Evolutionary conservation across 2,329 filamentous ascomycete genomes (phyloP).

Genomic region (Verticillium tricorpus): DNA sequence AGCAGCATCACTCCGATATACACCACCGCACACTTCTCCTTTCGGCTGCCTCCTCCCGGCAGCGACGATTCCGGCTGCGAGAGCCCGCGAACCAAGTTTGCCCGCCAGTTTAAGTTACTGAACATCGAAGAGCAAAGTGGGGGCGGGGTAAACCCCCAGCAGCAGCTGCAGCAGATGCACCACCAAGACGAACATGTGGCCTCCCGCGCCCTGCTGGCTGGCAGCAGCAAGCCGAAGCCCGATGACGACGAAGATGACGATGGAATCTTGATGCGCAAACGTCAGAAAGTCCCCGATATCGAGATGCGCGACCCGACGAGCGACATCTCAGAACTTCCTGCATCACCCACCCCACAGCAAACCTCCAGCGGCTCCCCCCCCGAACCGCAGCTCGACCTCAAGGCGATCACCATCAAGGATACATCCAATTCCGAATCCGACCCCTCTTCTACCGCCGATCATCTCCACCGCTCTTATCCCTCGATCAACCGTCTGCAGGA

Average conservation of each 20-base stretch:
- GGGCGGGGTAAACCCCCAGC: conserved; percentile 34
- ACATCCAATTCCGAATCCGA: conserved; percentile 12
- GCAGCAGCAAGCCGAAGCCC: conserved; percentile 19
- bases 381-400: conserved; percentile 9
- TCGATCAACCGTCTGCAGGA: conserved; percentile 34
- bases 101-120: conserved; percentile 43
- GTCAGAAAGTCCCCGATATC: conserved; percentile 28
- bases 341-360: conserved; percentile 3
- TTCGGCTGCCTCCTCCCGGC: conserved; percentile 30
- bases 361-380: neutral
- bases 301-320: conserved; percentile 22
- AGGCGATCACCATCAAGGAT: conserved; percentile 17
- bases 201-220: neutral
- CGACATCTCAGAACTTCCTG: neutral
- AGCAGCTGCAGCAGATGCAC: conserved; percentile 10
- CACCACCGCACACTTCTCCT: conserved; percentile 35
- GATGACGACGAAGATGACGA: conserved; percentile 24
- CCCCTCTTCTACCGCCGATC: conserved; percentile 10
- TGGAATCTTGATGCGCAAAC: conserved; percentile 27
- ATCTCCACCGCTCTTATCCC: conserved; percentile 28
- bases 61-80: conserved; percentile 40
- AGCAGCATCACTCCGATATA: conserved; percentile 23
- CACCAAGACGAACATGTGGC: conserved; percentile 13
- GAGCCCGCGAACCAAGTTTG: conserved; percentile 50
- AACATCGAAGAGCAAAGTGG: conserved; percentile 19